A percentile compares a stretch with the other conserved stretches of the same genome.
phyloP scores from a whole-genome alignment of 192 early-diverging fungal species.

The Neocallimastix lanati region DNA sequence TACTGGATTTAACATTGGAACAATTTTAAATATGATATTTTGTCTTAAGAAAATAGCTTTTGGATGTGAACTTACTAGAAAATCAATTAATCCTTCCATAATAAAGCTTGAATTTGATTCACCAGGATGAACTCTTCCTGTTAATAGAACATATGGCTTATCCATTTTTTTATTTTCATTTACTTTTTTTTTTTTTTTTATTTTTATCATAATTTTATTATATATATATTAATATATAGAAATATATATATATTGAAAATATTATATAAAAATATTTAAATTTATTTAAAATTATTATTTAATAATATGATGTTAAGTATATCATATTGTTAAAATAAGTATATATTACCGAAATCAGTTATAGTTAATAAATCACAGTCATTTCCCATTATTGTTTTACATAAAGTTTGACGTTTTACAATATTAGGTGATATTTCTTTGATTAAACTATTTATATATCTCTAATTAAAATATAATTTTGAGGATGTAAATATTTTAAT shows the following conservation, averaged over 20 bases:
- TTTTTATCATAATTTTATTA: too few relatives aligned
- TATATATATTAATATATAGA: too few relatives aligned
- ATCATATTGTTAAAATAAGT: too few relatives aligned
- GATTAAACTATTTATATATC: background rate
- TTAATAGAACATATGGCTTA: background rate
- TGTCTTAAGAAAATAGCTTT: background rate
- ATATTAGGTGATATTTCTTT: background rate
- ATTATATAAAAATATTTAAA: too few relatives aligned
- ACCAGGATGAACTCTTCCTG: background rate
- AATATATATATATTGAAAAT: too few relatives aligned
- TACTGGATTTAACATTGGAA: background rate
- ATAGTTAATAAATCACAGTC: background rate
- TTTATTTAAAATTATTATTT: too few relatives aligned
- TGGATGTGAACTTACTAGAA: background rate
- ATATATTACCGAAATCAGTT: background rate
- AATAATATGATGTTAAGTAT: too few relatives aligned
- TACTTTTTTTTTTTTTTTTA: too few relatives aligned
- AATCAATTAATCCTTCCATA: background rate
- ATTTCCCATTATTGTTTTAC: background rate
- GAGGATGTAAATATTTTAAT: too few relatives aligned
- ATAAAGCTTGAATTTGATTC: background rate
- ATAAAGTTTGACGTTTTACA: background rate
- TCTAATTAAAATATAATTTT: background rate
- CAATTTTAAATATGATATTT: background rate
- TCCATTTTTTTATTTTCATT: background rate